A percentile compares a stretch with the other conserved stretches of the same genome.
phyloP scores from a whole-genome alignment of 2,329 filamentous ascomycete species.

The Sphaerulina musiva region DNA sequence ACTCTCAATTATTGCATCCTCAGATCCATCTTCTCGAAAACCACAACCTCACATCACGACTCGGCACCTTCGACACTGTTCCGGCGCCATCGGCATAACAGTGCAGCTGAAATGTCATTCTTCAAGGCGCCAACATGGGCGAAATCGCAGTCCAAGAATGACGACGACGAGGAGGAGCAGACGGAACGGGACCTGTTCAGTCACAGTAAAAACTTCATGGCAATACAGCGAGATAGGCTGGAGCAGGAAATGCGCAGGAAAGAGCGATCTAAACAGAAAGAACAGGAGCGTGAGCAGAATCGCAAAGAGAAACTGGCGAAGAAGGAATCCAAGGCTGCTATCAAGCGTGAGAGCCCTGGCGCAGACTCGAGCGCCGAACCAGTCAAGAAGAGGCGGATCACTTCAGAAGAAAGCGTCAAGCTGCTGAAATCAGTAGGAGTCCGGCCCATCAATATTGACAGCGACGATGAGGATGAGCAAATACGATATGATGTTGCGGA shows the following conservation, averaged over 20 bases:
- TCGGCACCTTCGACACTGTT: too few relatives aligned
- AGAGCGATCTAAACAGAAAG: conserved; percentile 30
- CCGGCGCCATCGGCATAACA: background rate
- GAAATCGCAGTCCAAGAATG: conserved; percentile 11
- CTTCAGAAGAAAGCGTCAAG: conserved; percentile 22
- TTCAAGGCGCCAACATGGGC: conserved; percentile 31
- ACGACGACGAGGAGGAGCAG: conserved; percentile 12
- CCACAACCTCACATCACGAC: too few relatives aligned
- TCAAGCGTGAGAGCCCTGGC: conserved; percentile 26
- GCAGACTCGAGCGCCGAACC: conserved; percentile 11
- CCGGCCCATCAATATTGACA: conserved; percentile 9
- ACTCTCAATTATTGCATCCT: too few relatives aligned
- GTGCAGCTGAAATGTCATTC: conserved; percentile 23
- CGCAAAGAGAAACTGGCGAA: conserved; percentile 31
- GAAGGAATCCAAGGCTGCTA: conserved; percentile 26
- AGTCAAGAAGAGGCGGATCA: conserved; percentile 29
- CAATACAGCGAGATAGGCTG: conserved; percentile 25
- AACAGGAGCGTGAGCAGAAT: conserved; percentile 24
- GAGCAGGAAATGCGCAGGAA: conserved; percentile 31
- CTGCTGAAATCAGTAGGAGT: conserved; percentile 20
- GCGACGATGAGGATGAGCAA: conserved; percentile 15
- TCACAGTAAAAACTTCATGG: conserved; percentile 36
- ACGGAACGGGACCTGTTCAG: conserved; percentile 38
- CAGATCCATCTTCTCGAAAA: too few relatives aligned
- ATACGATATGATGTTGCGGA: conserved; percentile 4